Conservation (phyloP, 306 rosid species). For the Cucumis melo region DNA sequence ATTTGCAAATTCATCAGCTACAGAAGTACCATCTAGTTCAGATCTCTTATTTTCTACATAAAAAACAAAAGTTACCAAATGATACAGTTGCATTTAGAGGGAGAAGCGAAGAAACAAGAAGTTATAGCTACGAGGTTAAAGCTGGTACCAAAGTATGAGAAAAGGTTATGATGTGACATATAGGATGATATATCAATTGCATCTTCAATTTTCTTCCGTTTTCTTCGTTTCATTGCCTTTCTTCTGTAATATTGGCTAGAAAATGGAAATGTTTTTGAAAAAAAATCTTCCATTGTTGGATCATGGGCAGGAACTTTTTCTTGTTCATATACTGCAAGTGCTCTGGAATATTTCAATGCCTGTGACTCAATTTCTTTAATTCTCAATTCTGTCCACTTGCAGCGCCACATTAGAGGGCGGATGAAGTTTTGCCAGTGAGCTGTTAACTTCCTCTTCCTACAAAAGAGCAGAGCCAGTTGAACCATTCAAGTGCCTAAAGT, state of each 20-base stretch:
- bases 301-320: slow-evolving; percentile 25
- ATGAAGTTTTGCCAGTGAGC: slow-evolving; percentile 76
- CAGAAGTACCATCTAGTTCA: slow-evolving; percentile 40
- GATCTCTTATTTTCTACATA: slow-evolving; percentile 61
- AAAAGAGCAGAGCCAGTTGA: slow-evolving; percentile 13
- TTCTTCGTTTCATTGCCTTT: slow-evolving; percentile 56
- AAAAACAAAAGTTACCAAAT: slow-evolving; percentile 4
- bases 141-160: slow-evolving; percentile 53
- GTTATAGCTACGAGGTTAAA: not conserved
- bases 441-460: slow-evolving; percentile 74
- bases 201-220: slow-evolving; percentile 54
- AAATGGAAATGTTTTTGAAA: slow-evolving; percentile 38
- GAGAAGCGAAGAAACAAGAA: slow-evolving; percentile 10
- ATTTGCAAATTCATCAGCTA: slow-evolving; percentile 49
- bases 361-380: slow-evolving; percentile 59
- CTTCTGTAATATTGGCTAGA: slow-evolving; percentile 22
- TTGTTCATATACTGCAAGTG: slow-evolving; percentile 32
- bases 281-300: slow-evolving; percentile 22
- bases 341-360: slow-evolving; percentile 37
- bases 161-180: slow-evolving; percentile 41
- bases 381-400: slow-evolving; percentile 79
- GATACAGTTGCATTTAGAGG: slow-evolving; percentile 2
- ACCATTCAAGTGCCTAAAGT: slow-evolving; percentile 3
- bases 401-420: slow-evolving; percentile 81
- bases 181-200: slow-evolving; percentile 29